Percentiles rank a stretch among this genome's conserved stretches.
Evolutionary conservation across 139 green algal genomes (phyloP).

Genomic region (Raphidocelis subcapitata): DNA sequence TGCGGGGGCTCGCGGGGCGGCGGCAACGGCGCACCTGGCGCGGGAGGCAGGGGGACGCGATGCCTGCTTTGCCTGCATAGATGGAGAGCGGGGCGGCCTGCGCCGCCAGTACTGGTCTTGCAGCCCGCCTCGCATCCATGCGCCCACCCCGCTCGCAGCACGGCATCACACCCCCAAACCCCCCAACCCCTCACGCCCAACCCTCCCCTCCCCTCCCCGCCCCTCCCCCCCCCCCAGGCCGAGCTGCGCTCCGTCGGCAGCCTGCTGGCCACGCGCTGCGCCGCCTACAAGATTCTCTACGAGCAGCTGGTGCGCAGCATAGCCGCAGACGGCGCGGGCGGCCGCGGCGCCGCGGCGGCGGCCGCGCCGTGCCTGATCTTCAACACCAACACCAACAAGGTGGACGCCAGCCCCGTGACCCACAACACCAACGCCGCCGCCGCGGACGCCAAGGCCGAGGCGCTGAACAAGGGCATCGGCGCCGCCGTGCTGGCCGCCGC

Average conservation of each 20-base stretch:
- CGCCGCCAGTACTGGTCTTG: too few species aligned
- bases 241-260: constrained; percentile 14
- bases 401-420: background rate
- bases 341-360: background rate
- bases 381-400: constrained; percentile 2
- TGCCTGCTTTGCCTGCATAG: too few species aligned
- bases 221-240: too few species aligned
- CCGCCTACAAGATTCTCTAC: constrained; percentile 23
- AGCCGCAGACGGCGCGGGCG: constrained; percentile 1
- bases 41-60: too few species aligned
- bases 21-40: background rate
- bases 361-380: too few species aligned
- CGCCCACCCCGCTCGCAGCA: too few species aligned
- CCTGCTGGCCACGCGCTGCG: constrained; percentile 20
- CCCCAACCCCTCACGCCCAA: too few species aligned
- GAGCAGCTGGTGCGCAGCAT: constrained; percentile 26
- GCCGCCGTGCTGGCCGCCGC: constrained; percentile 22
- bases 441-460: constrained; percentile 23
- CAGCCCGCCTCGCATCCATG: too few species aligned
- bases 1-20: background rate
- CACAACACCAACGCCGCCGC: constrained; percentile 19
- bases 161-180: too few species aligned
- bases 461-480: constrained; percentile 16
- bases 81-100: too few species aligned
- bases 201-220: too few species aligned